Conservation (phyloP, 306 rosid species). For the Astragalus membranaceus region DNA sequence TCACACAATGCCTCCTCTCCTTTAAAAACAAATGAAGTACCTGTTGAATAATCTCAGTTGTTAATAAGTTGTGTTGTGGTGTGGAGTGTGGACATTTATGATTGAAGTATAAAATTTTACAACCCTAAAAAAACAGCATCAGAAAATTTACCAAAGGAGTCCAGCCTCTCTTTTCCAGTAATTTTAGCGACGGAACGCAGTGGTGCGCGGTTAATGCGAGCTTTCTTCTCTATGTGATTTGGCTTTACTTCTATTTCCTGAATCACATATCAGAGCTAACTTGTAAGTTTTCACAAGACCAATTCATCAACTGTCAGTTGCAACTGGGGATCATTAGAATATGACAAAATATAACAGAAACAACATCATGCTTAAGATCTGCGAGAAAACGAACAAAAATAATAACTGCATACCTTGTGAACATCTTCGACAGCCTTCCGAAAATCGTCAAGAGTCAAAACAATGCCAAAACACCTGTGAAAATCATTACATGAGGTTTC, state of each 20-base stretch:
- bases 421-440: constrained; percentile 95
- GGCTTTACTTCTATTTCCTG: no score
- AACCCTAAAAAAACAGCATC: constrained; percentile 9
- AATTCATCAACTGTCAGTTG: no score
- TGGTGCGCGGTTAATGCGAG: no score
- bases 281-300: no score
- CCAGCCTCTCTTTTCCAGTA: constrained; percentile 90
- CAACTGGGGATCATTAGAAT: no score
- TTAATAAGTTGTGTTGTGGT: constrained; percentile 10
- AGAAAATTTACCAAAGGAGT: constrained; percentile 67
- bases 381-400: constrained; percentile 93
- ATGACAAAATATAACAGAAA: no score
- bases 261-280: no score
- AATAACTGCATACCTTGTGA: no score
- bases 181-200: no score
- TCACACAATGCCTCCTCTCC: constrained; percentile 94
- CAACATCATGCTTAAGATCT: constrained; percentile 46
- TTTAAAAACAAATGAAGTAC: constrained; percentile 90
- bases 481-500: constrained; percentile 34
- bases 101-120: background rate
- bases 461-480: constrained; percentile 90
- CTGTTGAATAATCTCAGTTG: constrained; percentile 39
- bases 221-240: no score
- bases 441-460: constrained; percentile 85
- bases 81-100: background rate